phyloP scores from a whole-genome alignment of 2,329 filamentous ascomycete species.

The Fusarium bulbicola region DNA sequence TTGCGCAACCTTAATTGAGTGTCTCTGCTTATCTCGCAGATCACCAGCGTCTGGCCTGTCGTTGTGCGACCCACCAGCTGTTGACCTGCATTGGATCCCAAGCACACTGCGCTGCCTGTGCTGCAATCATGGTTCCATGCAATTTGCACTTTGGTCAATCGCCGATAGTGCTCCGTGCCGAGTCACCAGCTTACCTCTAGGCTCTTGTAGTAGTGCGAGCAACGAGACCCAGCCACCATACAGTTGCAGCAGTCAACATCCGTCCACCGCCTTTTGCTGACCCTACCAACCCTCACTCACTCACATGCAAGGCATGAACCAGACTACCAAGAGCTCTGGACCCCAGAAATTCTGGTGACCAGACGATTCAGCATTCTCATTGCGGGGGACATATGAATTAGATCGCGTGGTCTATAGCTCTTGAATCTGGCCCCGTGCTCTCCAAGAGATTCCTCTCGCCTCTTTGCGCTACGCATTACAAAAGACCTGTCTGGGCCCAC shows the following conservation, averaged over 20 bases:
- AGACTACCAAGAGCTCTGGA: background rate
- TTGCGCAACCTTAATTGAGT: background rate
- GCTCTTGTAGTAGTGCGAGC: conserved; percentile 20
- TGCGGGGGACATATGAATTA: conserved; percentile 10
- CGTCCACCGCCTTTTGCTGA: conserved; percentile 36
- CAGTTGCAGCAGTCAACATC: conserved; percentile 1
- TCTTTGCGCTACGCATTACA: conserved; percentile 14
- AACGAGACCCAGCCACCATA: conserved; percentile 8
- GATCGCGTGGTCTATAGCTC: conserved; percentile 14
- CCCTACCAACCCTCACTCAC: conserved; percentile 8
- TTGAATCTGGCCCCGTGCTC: conserved; percentile 16
- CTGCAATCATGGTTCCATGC: conserved; percentile 38
- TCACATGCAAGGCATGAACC: background rate
- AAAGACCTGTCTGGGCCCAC: conserved; percentile 24
- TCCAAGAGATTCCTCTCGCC: conserved; percentile 6
- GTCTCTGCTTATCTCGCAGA: conserved; percentile 35
- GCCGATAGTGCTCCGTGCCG: conserved; percentile 32
- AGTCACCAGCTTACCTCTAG: conserved; percentile 20
- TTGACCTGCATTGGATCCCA: conserved; percentile 27
- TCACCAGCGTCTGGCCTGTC: conserved; percentile 15
- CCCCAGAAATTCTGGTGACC: background rate
- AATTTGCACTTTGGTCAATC: conserved; percentile 21
- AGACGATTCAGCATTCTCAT: background rate
- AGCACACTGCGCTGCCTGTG: background rate
- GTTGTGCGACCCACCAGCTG: conserved; percentile 26